Conservation (phyloP, 2,329 filamentous ascomycete genomes). For the Ceratocystis eucalypticola region DNA sequence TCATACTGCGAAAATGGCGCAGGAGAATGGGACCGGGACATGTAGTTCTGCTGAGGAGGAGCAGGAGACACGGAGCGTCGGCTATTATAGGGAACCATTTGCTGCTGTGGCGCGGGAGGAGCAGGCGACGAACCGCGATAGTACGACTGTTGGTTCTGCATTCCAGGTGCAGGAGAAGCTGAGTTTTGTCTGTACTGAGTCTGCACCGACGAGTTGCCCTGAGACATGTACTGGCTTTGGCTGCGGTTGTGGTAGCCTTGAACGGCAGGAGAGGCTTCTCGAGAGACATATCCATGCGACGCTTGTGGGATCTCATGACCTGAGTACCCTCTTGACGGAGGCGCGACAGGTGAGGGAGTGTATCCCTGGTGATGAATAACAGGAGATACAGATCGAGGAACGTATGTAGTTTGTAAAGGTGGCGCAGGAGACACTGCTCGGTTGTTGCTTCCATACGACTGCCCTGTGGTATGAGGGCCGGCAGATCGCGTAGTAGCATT, state of each 20-base stretch:
- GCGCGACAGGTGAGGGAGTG: background rate
- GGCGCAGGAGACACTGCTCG: constrained; percentile 12
- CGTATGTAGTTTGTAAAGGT: constrained; percentile 14
- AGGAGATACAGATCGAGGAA: constrained; percentile 17
- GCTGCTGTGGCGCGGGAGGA: constrained; percentile 23
- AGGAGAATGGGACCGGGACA: constrained; percentile 21
- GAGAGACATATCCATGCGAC: constrained; percentile 20
- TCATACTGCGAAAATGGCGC: constrained; percentile 21
- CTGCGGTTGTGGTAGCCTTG: constrained; percentile 22
- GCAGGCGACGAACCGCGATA: constrained; percentile 29
- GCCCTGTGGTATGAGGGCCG: background rate
- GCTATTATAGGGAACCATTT: constrained; percentile 20
- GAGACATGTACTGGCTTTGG: constrained; percentile 20
- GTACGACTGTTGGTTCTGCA: constrained; percentile 23
- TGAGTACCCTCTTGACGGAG: constrained; percentile 10
- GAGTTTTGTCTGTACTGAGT: constrained; percentile 21
- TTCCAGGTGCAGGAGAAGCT: constrained; percentile 26
- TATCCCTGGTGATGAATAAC: constrained; percentile 9
- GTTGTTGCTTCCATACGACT: constrained; percentile 12
- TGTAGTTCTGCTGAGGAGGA: constrained; percentile 16
- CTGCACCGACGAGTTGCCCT: constrained; percentile 26
- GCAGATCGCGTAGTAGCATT: background rate
- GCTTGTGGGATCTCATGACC: constrained; percentile 23
- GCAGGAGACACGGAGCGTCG: constrained; percentile 21
- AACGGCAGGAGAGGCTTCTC: constrained; percentile 25